Base-by-base conservation (phyloP, 345 rosid species). In the Pistacia integerrima region DNA sequence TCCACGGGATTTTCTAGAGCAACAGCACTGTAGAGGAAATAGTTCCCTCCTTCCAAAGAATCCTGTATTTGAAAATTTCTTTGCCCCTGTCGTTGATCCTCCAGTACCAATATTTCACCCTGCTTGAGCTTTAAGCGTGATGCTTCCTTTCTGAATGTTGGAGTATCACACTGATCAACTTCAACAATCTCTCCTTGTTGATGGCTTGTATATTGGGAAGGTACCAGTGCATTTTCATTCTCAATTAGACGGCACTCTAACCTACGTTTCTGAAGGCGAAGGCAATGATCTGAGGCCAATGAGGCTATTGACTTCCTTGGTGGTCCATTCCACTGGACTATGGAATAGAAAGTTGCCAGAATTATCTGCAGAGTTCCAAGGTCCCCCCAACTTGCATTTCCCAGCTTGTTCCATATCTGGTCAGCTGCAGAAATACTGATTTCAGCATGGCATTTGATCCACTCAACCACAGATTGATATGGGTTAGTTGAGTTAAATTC, bases 341-440 rank as follows among this genome's bases (percentile, higher is more conserved):
- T 83, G 64, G 89, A 88, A 83, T 85, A 74, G 82, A 87, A 90
- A 77, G 87, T 87, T 44, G 94, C 89, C 72, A 90, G 62, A 62
- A 88, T 72, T 22, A 85, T 76, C 78, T 88, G 89, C 18, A 90
- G 83, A 41, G 94, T 82, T 72, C 90, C 91, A 14, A 90, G 73
- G 66, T 88, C 89, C 56, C 90, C 86, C 94, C 91, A 88, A 57
- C 81, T 90, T 54, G 88, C 89, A 80, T 90, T 90, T 20, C 91
- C 90, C 18, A 90, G 79, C 83, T 84, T 87, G 72, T 90, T 90
- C 90, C 90, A 90, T 72, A 88, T 83, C 72, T 77, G 78, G 64
- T 90, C 88, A 8, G 85, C 87, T 22, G 83, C 75, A 14, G 91
- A 90, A 74, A 88, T 81, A 78, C 70, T 66, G 35, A 90, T 80